Base-by-base conservation (phyloP, 768 basidiomycete species). In the Boletus insuetus region DNA sequence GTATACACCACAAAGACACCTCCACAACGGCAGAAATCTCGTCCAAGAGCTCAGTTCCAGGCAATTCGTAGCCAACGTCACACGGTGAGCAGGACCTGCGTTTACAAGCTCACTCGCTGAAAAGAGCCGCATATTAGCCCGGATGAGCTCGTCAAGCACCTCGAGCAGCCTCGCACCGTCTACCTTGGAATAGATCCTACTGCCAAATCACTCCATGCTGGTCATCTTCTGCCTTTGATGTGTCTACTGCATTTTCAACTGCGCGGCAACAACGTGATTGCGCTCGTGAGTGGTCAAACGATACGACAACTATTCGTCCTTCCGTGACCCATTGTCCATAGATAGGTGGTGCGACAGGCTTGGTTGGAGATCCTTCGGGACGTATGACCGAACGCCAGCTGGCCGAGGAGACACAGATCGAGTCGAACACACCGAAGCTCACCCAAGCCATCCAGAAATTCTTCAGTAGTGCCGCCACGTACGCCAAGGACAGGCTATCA, bases 321-420 rank as follows among this genome's bases (percentile, higher is more conserved):
- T 46, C 6, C 44, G 29, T 51, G 46, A 58, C 52, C 46, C 7
- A 24, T 46, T 38, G n/a, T 13, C 12, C 34, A 32, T 65, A 98
- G 96, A 89, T 98, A 68, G 96, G 97, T 32, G 94, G 94, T 1
- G 95, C 94, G 10, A 98, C 96, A 0, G 97, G 94, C 10, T 84
- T 89, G n/a, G 87, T 99, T 43, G 97, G 97, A 7, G 97, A 99
- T 67, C 97, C 97, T 9, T 96, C 95, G 5, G 96, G 97, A 2
- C 81, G 95, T 35, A 79, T 81, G 6, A 83, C 83, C 0, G 96
- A 97, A 71, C 85, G 97, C 20, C 81, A 85, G 51, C 78, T 84
- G 4, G 82, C 93, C 6, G 77, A 85, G 35, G 69, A 72, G 13
- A 70, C 79, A 11, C 78, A 82, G 48, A 81, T 94, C 4, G 77